Evolutionary conservation across 108 stramenopile species (phyloP), one percentile per base, ranked within the genome.

Genomic region (Fragilariopsis cylindrus): DNA sequence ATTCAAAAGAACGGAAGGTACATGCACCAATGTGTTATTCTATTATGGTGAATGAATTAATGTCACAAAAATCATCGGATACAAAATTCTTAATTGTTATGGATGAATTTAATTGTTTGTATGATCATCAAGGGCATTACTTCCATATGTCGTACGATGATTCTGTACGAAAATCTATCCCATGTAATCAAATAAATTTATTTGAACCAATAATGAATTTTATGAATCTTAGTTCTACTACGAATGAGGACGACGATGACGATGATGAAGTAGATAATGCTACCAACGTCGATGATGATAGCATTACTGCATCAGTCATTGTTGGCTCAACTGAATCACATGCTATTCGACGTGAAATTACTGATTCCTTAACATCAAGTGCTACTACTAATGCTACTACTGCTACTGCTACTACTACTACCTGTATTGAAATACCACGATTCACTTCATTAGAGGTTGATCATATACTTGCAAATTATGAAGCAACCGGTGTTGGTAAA

Each of bases 31-130:
- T 84, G 57, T 91, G 90, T 76, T 91, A 85, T 55, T 84, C 81
- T 15, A 79, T 67, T 43, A 89, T 85, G 2, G 75, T 94, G 1
- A 70, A 85, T 8, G 55, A 60, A 18, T 81, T 94, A 64, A 90
- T 89, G 91, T 83, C 76, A 13, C 90, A 92, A 68, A 48, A 70
- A 7, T 81, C 76, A 19, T 81, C 76, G 21, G 80, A 86, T 9
- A 87, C 84, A 46, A 88, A 89, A 57, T 92, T 94, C 70, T 76
- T 87, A 16, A 82, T 90, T 49, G 90, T 88, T 4, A 67, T 88
- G 74, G 93, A 94, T 73, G 90, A 90, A 58, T 92, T 88, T 82
- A 94, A 94, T 57, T 83, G 87, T 71, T 89, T 82, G 68, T 94
- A 73, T 67, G 88, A 92, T 56, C 8, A 57, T 7, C 77, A 84